These are phyloP conservation scores for Vachellia pachyceras DNA, from an alignment of 306 rosid species.

Conservation along the genomic window DNA sequence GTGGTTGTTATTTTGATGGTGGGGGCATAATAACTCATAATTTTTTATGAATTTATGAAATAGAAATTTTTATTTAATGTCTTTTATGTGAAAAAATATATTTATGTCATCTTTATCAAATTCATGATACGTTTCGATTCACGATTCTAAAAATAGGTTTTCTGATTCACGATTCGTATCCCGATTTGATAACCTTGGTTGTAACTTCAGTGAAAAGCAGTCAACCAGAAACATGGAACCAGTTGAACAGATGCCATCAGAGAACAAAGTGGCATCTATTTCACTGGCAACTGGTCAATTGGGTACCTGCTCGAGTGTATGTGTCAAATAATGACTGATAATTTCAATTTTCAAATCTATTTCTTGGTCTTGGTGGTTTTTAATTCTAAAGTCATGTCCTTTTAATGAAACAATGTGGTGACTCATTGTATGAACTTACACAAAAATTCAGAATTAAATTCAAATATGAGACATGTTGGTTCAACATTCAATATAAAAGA, in stretches of 20 bases:
- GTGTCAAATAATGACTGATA: not conserved
- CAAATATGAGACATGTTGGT: not conserved
- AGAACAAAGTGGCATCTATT: not conserved
- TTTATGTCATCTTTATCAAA: too few relatives aligned
- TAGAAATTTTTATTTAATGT: too few relatives aligned
- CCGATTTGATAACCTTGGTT: too few relatives aligned
- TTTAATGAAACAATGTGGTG: not conserved
- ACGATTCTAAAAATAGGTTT: too few relatives aligned
- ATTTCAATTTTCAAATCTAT: not conserved
- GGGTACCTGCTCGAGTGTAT: not conserved
- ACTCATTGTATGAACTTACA: not conserved
- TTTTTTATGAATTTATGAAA: too few relatives aligned
- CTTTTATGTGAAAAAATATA: too few relatives aligned
- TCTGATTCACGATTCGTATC: too few relatives aligned
- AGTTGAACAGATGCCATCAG: not conserved
- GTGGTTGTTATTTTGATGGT: too few relatives aligned
- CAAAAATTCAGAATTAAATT: not conserved
- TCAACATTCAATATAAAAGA: not conserved
- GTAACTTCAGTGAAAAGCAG: not conserved
- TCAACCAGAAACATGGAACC: not conserved
- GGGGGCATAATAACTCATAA: too few relatives aligned
- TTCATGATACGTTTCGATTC: too few relatives aligned
- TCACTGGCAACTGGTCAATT: not conserved
- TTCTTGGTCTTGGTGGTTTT: not conserved
- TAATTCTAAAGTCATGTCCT: not conserved